Evolutionary conservation across 306 rosid species (phyloP).

Genomic region (Argentina anserina): DNA sequence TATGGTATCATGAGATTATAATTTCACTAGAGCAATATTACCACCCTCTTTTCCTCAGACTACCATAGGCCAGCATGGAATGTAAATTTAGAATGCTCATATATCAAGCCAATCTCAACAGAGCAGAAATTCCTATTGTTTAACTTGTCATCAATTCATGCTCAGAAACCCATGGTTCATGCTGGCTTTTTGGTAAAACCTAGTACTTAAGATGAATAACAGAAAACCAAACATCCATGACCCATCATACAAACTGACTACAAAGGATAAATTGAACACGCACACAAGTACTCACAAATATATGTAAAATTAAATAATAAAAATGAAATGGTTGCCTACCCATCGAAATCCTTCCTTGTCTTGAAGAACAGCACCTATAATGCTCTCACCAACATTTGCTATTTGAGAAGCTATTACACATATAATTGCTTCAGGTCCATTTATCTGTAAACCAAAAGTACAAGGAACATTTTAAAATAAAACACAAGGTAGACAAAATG

Average conservation of each 20-base stretch:
- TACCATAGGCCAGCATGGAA: neutral
- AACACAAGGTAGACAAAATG: neutral
- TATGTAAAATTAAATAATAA: neutral
- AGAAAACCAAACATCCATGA: neutral
- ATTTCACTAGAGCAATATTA: neutral
- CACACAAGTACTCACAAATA: neutral
- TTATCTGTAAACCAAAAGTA: constrained; percentile 42
- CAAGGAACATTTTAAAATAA: neutral
- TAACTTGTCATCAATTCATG: neutral
- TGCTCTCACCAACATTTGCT: constrained; percentile 95
- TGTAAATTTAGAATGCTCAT: neutral
- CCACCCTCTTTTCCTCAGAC: neutral
- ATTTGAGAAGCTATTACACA: constrained; percentile 90
- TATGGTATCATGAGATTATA: no score
- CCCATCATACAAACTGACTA: neutral
- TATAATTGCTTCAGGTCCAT: constrained; percentile 57
- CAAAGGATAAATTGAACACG: neutral
- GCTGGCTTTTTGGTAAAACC: neutral
- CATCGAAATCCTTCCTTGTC: constrained; percentile 92
- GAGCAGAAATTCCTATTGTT: neutral
- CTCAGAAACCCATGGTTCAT: neutral
- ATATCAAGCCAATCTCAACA: neutral
- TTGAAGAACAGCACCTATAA: constrained; percentile 90
- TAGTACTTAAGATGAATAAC: neutral
- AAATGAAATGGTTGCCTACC: constrained; percentile 46